A percentile compares a stretch with the other conserved stretches of the same genome.
These are phyloP conservation scores for Teunomyces atbi DNA, from an alignment of 805 yeast genomes.

Conservation along the genomic window DNA sequence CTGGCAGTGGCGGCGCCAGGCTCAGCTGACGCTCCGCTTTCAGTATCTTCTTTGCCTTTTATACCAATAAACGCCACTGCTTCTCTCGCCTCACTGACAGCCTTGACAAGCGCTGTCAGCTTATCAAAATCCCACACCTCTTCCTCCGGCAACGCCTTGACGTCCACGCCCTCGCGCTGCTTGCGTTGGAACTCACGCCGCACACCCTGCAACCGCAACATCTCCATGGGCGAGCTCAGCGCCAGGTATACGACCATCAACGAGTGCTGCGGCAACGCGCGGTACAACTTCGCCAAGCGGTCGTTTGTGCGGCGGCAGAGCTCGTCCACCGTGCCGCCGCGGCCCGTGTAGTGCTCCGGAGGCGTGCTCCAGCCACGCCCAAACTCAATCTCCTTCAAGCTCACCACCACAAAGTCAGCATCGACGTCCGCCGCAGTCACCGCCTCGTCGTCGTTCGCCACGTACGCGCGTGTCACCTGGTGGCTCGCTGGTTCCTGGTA, in stretches of 20 bases:
- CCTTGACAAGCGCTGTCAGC: conserved; percentile 44
- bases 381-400: conserved; percentile 59
- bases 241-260: conserved; percentile 62
- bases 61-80: conserved; percentile 54
- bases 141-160: conserved; percentile 38
- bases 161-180: conserved; percentile 39
- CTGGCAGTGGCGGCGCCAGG: too few relatives aligned
- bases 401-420: conserved; percentile 45
- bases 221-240: conserved; percentile 54
- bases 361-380: conserved; percentile 26
- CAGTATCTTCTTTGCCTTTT: background rate
- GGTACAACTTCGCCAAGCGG: conserved; percentile 49
- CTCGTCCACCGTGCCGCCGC: conserved; percentile 3
- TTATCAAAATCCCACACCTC: conserved; percentile 53
- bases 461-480: conserved; percentile 33
- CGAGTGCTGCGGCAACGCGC: conserved; percentile 55
- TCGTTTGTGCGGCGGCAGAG: conserved; percentile 37
- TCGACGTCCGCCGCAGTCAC: conserved; percentile 17
- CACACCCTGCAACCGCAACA: conserved; percentile 44
- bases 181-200: conserved; percentile 44
- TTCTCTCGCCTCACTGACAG: conserved; percentile 53
- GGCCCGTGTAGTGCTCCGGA: conserved; percentile 22
- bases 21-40: background rate
- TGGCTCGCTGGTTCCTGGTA: conserved; percentile 15
- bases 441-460: conserved; percentile 60